Base-by-base conservation (phyloP, 208 protist species). In the Trypanosoma conorhini region DNA sequence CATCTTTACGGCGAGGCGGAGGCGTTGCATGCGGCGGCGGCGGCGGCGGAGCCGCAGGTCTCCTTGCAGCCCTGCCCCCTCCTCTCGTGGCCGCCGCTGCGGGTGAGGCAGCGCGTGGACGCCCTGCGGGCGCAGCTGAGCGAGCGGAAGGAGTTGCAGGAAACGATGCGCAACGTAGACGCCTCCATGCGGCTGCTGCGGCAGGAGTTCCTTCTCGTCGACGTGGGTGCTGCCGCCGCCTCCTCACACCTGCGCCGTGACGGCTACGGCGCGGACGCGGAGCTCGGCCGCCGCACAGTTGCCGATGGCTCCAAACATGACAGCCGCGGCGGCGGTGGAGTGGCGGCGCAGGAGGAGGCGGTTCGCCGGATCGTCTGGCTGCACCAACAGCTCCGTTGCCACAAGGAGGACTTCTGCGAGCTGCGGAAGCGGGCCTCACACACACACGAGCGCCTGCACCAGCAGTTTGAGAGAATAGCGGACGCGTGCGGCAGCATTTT, bases 381-480 rank as follows among this genome's bases (percentile, higher is more conserved):
- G n/a, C 58, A 65, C 21, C 42, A 46, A 12, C 67, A 65, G 19
- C 24, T 44, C 15, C 57, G 48, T 26, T 58, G 44, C 15, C 58
- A 65, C 46, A 57, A 59, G 30, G 50, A 64, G 19, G 67, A 72
- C 21, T 21, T 65, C 31, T 13, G 58, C 42, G 46, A 57, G n/a
- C 24, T 72, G 13, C 33, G 31, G 48, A 26, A 56, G 30, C 67
- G 58, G 21, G 38, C 58, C 8, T 5, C 13, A 35, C 57, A 46
- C 0, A 4, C 35, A 28, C 33, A 46, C 13, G 44, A 48, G 8
- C 38, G 4, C 9, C 21, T 70, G 22, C 15, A 61, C 4, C 24
- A 52, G 33, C 56, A 59, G 21, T 66, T 65, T 5, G 48, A 58
- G 57, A 40, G 35, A 0, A 65, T 50, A 9, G 17, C 38, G 26